phyloP scores from a whole-genome alignment of 768 basidiomycete species.

The Termitomyces bulborhizus region DNA sequence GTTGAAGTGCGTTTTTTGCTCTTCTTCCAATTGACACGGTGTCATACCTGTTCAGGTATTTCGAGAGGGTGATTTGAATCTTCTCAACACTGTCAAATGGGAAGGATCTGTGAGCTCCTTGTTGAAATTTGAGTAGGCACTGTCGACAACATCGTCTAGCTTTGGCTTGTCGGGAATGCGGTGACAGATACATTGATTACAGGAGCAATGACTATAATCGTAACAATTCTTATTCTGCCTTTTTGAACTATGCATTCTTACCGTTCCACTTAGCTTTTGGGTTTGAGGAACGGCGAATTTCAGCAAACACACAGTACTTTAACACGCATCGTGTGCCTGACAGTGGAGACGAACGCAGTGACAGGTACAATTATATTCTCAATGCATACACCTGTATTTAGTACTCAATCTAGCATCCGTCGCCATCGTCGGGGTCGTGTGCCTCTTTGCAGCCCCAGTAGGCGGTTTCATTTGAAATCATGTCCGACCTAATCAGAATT shows the following conservation, averaged over 20 bases:
- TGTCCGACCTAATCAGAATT: constrained; percentile 25
- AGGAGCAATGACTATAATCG: neutral
- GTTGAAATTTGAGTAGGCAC: neutral
- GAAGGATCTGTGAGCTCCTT: constrained; percentile 1
- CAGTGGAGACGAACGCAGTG: neutral
- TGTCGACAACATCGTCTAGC: neutral
- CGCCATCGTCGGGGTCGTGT: neutral
- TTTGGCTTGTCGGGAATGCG: neutral
- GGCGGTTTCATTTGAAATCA: neutral
- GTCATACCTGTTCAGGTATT: neutral
- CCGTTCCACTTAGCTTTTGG: neutral
- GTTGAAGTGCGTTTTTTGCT: neutral
- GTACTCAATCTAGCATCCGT: neutral
- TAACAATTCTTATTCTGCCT: neutral
- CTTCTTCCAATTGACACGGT: no score
- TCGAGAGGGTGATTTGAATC: neutral
- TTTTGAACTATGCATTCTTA: neutral
- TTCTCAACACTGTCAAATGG: constrained; percentile 3
- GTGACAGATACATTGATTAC: neutral
- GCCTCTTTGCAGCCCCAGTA: neutral
- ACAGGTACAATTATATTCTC: neutral
- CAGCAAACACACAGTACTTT: no score
- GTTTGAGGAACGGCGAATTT: neutral
- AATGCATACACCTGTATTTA: accelerated
- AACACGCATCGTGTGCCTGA: neutral